Evolutionary conservation across 192 early-diverging fungal genomes (phyloP), one percentile per base, ranked within the genome.

Genomic region (Cladochytrium replicatum): DNA sequence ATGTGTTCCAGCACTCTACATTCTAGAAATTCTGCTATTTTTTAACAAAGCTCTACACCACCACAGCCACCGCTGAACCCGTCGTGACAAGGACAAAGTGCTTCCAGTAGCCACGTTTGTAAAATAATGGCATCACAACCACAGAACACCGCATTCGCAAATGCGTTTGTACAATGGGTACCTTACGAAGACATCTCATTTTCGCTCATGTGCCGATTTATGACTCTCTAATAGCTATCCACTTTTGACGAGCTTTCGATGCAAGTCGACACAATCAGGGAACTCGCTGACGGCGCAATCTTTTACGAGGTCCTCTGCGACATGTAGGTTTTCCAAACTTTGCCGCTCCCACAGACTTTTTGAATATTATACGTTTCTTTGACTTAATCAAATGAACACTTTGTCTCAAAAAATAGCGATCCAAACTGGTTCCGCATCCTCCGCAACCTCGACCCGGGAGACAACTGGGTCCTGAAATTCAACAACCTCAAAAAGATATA

Each of bases 391-490:
- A 0, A 6, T 11, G 25, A 50, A 1, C 11, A 24, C 46, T 45
- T 49, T 30, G 6, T 17, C 28, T 13, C 42, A 19, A 29, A 9
- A n/a, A n/a, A n/a, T 29, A 94, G 93, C 56, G 91, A 96, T 66
- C 66, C 83, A 13, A 72, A 77, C 37, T 96, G 89, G 89, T 95
- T 98, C 81, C 91, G 89, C 50, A 57, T 74, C 9, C 70, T 78
- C 28, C 74, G 79, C 5, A 68, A 78, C 1, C 66, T 76, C 7
- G 84, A 87, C 42, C 72, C 78, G 4, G 86, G 82, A 37, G 86
- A 88, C 63, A 96, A 93, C 72, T 99, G 95, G 95, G 88, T 99
- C 1, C 59, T 91, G 28, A 86, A 85, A 54, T 84, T 89, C 61
- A 94, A 91, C 67, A 88, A 88, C 46, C 77, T 97, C 11, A 93